These are phyloP conservation scores for Phlyctochytrium planicorne DNA, from an alignment of 192 early-diverging fungal genomes.

Conservation along the genomic window DNA sequence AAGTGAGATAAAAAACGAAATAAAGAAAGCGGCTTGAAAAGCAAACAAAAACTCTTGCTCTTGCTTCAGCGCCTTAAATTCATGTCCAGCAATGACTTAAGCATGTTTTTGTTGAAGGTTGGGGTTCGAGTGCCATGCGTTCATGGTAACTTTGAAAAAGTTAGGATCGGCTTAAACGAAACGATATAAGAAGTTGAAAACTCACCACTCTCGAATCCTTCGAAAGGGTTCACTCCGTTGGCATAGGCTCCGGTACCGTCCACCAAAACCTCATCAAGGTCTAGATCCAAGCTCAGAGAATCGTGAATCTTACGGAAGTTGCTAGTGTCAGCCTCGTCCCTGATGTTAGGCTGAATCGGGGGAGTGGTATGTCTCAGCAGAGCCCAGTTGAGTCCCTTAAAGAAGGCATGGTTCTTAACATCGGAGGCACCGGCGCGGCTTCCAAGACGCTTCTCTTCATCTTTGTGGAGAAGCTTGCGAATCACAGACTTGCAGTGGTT, in stretches of 20 bases:
- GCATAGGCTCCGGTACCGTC: not conserved
- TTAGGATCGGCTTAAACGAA: not conserved
- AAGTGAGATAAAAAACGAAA: no score
- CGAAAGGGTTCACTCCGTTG: slow-evolving; percentile 20
- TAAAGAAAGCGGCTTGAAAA: no score
- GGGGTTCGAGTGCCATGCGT: not conserved
- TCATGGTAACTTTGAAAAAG: not conserved
- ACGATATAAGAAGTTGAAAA: not conserved
- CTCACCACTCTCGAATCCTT: slow-evolving; percentile 28
- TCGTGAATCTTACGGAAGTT: slow-evolving; percentile 70
- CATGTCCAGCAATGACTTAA: no score
- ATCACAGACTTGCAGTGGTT: slow-evolving; percentile 71
- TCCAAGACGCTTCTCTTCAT: slow-evolving; percentile 85
- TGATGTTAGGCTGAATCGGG: slow-evolving; percentile 9
- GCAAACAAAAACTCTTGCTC: no score
- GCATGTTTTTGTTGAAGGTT: no score
- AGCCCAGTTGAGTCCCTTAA: slow-evolving; percentile 91
- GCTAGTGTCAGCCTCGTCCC: slow-evolving; percentile 49
- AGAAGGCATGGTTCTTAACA: slow-evolving; percentile 89
- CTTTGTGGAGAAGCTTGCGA: slow-evolving; percentile 83
- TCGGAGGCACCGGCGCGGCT: slow-evolving; percentile 87
- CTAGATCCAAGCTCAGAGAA: slow-evolving; percentile 52
- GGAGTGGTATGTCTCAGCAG: slow-evolving; percentile 68
- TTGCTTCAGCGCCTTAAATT: no score
- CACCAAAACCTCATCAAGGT: slow-evolving; percentile 60